Base-by-base conservation (phyloP, 331 rosid species). In the Phaseolus coccineus region DNA sequence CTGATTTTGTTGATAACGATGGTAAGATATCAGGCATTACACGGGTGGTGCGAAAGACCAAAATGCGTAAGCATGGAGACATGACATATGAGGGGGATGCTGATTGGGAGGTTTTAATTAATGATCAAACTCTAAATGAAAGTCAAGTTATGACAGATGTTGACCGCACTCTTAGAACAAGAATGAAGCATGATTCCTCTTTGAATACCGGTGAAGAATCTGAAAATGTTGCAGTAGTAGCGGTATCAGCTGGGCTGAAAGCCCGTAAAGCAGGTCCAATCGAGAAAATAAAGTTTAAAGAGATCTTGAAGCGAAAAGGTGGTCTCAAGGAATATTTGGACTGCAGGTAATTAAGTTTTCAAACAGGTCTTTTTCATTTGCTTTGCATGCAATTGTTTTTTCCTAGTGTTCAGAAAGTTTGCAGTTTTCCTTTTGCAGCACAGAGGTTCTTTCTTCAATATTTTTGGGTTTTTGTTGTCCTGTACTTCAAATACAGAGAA, bases 81-180 rank as follows among this genome's bases (percentile, higher is more conserved):
- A 96, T 96, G 99, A 93, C 99, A 77, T 96, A 96, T 81, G 98
- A 96, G 83, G 99, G 97, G 84, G 99, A 96, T 89, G 96, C 91
- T 79, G 97, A 93, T 53, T 96, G 99, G 99, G 96, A 93, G 30
- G 82, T 73, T 73, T 86, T 93, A 86, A 82, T 79, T 58, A 82
- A 85, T 80, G 93, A 87, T 70, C 87, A 81, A 80, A 61, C 85
- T 73, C 82, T 77, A 80, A 77, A 82, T 59, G 93, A 84, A 82
- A 82, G 70, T 66, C 90, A 86, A 57, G 70, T 79, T 78, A 55
- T 64, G 75, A 81, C 65, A 46, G 88, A 88, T 56, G 66, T 84
- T 82, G 91, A 89, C 14, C 85, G 48, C 48, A 77, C 84, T 81
- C 83, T 74, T 50, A 86, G 85, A 87, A 69, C 83, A 28, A 89